Conservation (phyloP, 2,329 filamentous ascomycete genomes). For the Fusarium sp. region DNA sequence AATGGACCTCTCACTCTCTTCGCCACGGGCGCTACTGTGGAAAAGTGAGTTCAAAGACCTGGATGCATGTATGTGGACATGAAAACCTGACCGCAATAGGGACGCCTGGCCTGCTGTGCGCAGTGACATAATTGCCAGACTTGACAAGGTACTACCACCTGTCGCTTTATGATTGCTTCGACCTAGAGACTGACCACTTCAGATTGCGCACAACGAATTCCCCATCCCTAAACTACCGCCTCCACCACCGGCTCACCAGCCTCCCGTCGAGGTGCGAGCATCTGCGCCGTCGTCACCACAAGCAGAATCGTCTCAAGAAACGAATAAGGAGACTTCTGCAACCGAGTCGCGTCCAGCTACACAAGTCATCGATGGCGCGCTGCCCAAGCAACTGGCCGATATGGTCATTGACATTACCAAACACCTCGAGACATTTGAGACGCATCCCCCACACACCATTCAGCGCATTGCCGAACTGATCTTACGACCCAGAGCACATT, state of each 20-base stretch:
- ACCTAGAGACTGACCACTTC: neutral
- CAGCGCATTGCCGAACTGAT: conserved; percentile 91
- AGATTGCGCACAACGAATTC: conserved; percentile 82
- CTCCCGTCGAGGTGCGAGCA: conserved; percentile 53
- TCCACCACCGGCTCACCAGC: conserved; percentile 50
- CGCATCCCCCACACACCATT: conserved; percentile 86
- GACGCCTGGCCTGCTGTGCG: conserved; percentile 74
- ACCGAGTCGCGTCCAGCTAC: conserved; percentile 49
- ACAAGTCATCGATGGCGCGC: conserved; percentile 49
- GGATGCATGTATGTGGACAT: conserved; percentile 11
- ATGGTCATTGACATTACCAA: conserved; percentile 68
- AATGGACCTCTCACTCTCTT: conserved; percentile 58
- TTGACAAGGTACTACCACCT: conserved; percentile 64
- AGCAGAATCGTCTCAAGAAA: conserved; percentile 59
- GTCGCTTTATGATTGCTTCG: neutral
- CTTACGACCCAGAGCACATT: conserved; percentile 77
- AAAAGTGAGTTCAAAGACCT: conserved; percentile 57
- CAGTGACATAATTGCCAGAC: conserved; percentile 68
- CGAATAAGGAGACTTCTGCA: conserved; percentile 74
- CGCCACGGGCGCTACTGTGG: conserved; percentile 61
- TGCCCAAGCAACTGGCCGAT: conserved; percentile 70
- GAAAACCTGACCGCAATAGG: conserved; percentile 54
- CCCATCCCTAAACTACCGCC: conserved; percentile 70
- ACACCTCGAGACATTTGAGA: conserved; percentile 73
- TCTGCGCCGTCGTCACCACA: conserved; percentile 56